Base-by-base conservation (phyloP, 1,284 basidiomycete genomes). In the Puccinia triticina region DNA sequence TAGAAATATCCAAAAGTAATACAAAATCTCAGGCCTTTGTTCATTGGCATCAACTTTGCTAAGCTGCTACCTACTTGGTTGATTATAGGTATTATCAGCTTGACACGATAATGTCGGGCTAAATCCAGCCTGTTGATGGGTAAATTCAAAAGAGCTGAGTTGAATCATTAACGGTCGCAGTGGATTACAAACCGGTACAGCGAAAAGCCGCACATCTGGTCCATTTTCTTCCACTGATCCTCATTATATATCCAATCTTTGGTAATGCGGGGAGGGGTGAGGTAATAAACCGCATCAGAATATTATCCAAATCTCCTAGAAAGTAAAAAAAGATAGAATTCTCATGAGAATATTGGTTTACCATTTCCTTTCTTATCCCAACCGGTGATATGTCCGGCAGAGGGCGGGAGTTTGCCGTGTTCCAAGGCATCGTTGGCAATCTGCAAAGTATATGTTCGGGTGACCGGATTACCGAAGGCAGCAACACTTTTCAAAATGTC, bases 211-310 rank as follows among this genome's bases (percentile, higher is more conserved):
- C n/a, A 82, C 80, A 61, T 72, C 18, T 55, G 50, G 75, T 82
- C 80, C 43, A 82, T 75, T 40, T 67, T 71, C 43, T 5, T 46
- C 80, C 80, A 82, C 48, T 74, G 72, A 32, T 34, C 23, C 50
- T 82, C 80, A 37, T 82, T 82, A 26, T 82, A 82, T 50, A 75
- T 55, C 80, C 80, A 82, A 75, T 82, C 80, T 82, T 16, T 77
- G n/a, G 59, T 37, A 40, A 43, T n/a, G 46, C 29, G 40, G n/a
- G 43, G n/a, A 21, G 43, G 11, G n/a, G n/a, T 57, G 10, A 57
- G 8, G 43, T 7, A 48, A 43, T 29, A n/a, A 48, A 7, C n/a
- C 40, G n/a, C 40, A 66, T 66, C 67, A 71, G 46, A 23, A 8
- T 46, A 10, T 26, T 71, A 46, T 46, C 29, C n/a, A 72, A 29